A percentile compares a stretch with the other conserved stretches of the same genome.
These are phyloP conservation scores for Chalciporus piperatus DNA, from an alignment of 768 basidiomycete genomes.

Conservation along the genomic window DNA sequence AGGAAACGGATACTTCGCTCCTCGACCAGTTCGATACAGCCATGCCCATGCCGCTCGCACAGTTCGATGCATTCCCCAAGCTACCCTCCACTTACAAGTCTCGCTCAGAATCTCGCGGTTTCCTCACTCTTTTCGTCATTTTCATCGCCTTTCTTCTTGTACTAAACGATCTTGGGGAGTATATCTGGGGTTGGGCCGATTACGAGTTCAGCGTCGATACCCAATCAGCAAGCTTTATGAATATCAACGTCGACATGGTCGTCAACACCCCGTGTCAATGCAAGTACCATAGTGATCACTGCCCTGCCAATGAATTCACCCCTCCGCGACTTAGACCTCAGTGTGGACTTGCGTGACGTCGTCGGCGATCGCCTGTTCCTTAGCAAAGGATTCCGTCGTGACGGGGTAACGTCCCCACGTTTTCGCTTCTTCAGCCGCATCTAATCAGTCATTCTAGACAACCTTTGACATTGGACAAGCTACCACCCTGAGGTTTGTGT, in stretches of 20 bases:
- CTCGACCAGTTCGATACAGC: slow-evolving; percentile 64
- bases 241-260: slow-evolving; percentile 88
- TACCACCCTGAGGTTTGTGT: slow-evolving; percentile 55
- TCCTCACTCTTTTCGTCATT: slow-evolving; percentile 72
- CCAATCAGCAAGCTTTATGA: slow-evolving; percentile 57
- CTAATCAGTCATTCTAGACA: slow-evolving; percentile 42
- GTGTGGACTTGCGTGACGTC: slow-evolving; percentile 87
- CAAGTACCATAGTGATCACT: slow-evolving; percentile 42
- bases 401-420: slow-evolving; percentile 58
- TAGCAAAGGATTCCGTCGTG: slow-evolving; percentile 74
- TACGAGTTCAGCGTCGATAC: slow-evolving; percentile 85
- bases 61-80: slow-evolving; percentile 88
- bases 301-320: neutral
- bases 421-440: neutral
- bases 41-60: slow-evolving; percentile 49
- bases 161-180: slow-evolving; percentile 88
- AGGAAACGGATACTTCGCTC: slow-evolving; percentile 31
- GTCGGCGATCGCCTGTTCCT: slow-evolving; percentile 91
- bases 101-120: slow-evolving; percentile 75
- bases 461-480: slow-evolving; percentile 83
- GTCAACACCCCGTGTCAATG: slow-evolving; percentile 93
- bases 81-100: slow-evolving; percentile 78
- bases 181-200: slow-evolving; percentile 90
- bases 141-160: slow-evolving; percentile 69
- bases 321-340: slow-evolving; percentile 52